Evolutionary conservation across 441 rosid genomes (phyloP).

Genomic region (Breynia disticha): DNA sequence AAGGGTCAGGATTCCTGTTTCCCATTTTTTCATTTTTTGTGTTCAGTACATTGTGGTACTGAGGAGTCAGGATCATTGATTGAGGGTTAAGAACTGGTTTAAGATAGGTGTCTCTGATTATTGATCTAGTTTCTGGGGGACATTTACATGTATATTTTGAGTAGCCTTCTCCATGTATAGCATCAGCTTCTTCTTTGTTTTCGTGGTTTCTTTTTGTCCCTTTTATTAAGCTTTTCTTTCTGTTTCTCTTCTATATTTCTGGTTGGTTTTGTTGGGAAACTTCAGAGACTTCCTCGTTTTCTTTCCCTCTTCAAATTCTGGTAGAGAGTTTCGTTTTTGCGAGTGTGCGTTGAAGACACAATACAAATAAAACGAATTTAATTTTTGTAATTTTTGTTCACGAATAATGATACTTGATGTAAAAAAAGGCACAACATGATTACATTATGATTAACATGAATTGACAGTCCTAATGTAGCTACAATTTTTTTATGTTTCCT

Average conservation of each 20-base stretch:
- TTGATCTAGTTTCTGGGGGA: slow-evolving; percentile 17
- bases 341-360: no score
- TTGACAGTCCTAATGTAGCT: no score
- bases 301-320: no score
- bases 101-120: slow-evolving; percentile 19
- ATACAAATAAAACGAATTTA: no score
- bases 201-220: not conserved
- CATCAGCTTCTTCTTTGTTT: slow-evolving; percentile 21
- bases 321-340: no score
- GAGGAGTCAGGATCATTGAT: slow-evolving; percentile 26
- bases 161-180: slow-evolving; percentile 35
- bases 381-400: no score
- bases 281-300: not conserved
- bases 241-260: not conserved
- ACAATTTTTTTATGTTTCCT: no score
- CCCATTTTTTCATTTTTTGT: slow-evolving; percentile 59
- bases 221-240: not conserved
- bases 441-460: no score
- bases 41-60: slow-evolving; percentile 37
- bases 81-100: not conserved
- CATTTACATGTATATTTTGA: slow-evolving; percentile 34
- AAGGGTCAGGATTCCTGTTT: slow-evolving; percentile 27
- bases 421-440: no score
- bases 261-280: not conserved
- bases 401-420: no score